Percentiles rank a stretch among this genome's conserved stretches.
phyloP scores from a whole-genome alignment of 2,329 filamentous ascomycete species.

The Nemania sp. region DNA sequence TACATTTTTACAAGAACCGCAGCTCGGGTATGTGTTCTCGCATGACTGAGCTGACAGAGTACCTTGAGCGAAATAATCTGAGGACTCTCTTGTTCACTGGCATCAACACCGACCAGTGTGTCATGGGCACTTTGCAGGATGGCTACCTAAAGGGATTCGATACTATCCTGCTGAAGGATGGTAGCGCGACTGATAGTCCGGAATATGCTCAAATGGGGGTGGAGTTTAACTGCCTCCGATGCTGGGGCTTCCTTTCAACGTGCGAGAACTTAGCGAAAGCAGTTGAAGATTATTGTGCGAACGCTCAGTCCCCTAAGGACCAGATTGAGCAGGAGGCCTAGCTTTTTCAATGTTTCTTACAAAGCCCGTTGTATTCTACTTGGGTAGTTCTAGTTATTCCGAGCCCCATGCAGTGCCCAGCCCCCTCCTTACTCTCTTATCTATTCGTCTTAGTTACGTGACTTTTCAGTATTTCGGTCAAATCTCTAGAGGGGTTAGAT shows the following conservation, averaged over 20 bases:
- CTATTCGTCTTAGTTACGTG: too few species aligned
- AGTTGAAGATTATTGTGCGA: too few species aligned
- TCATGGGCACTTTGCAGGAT: conserved; percentile 8
- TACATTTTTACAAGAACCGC: conserved; percentile 4
- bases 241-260: conserved; percentile 12
- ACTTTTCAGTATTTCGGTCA: too few species aligned
- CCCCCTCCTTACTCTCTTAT: too few species aligned
- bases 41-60: not conserved
- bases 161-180: conserved; percentile 7
- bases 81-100: conserved; percentile 14
- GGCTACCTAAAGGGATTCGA: not conserved
- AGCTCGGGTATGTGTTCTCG: not conserved
- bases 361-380: too few species aligned
- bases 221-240: not conserved
- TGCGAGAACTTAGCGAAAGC: not conserved
- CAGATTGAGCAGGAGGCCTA: too few species aligned
- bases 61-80: not conserved
- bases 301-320: too few species aligned
- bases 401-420: too few species aligned
- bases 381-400: too few species aligned
- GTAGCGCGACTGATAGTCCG: not conserved
- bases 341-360: too few species aligned
- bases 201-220: not conserved
- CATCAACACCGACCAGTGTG: conserved; percentile 8
- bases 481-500: too few species aligned